Evolutionary conservation across 2,329 filamentous ascomycete genomes (phyloP).

Genomic region (Botrytis elliptica): DNA sequence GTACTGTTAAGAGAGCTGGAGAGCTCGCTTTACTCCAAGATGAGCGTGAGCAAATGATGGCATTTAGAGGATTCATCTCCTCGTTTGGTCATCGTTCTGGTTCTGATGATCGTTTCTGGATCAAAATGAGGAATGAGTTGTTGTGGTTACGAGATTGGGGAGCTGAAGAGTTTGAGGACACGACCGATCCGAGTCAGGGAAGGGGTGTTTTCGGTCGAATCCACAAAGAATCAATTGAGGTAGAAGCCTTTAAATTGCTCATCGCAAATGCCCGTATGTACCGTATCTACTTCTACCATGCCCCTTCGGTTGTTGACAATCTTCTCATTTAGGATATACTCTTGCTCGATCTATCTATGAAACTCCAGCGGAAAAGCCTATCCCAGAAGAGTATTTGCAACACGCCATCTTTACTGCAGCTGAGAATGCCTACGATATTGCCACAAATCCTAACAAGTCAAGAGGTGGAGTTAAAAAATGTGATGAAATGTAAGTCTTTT

Average conservation of each 20-base stretch:
- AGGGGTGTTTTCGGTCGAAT: conserved; percentile 57
- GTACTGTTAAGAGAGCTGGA: conserved; percentile 53
- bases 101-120: conserved; percentile 64
- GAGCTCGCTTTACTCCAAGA: conserved; percentile 65
- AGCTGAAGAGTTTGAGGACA: conserved; percentile 45
- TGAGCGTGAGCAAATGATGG: conserved; percentile 60
- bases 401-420: conserved; percentile 62
- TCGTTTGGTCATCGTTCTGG: conserved; percentile 46
- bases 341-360: conserved; percentile 64
- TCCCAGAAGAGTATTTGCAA: conserved; percentile 53
- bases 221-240: conserved; percentile 60
- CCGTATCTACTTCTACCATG: conserved; percentile 12
- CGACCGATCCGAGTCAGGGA: conserved; percentile 43
- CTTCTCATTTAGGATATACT: conserved; percentile 50
- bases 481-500: conserved; percentile 62
- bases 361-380: conserved; percentile 48
- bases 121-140: conserved; percentile 59
- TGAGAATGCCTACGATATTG: conserved; percentile 74
- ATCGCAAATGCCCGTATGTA: conserved; percentile 59
- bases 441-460: conserved; percentile 75
- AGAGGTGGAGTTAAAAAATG: conserved; percentile 76
- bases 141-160: conserved; percentile 76
- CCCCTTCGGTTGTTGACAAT: background rate
- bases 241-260: conserved; percentile 68
- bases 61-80: conserved; percentile 51